phyloP scores from a whole-genome alignment of 2,329 filamentous ascomycete species.

The Ascocoryne sarcoides region DNA sequence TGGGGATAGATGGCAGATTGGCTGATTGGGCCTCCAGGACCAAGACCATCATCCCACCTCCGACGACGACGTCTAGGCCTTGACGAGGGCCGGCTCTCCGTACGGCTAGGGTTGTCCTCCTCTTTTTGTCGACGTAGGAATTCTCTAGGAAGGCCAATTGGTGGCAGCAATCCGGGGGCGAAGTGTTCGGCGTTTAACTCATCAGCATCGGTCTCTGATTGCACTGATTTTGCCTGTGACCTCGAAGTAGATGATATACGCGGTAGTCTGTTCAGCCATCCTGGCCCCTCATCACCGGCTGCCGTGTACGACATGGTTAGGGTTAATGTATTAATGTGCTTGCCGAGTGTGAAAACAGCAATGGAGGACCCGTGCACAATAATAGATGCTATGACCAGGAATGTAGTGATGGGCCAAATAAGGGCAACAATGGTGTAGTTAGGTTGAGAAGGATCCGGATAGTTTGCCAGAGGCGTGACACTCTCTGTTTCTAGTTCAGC shows the following conservation, averaged over 20 bases:
- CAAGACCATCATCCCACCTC: conserved; percentile 62
- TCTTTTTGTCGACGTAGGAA: conserved; percentile 80
- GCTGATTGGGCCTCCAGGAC: conserved; percentile 77
- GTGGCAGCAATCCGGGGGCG: conserved; percentile 63
- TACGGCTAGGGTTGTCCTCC: conserved; percentile 50
- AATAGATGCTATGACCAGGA: conserved; percentile 90
- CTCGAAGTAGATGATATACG: conserved; percentile 58
- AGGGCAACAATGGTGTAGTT: conserved; percentile 67
- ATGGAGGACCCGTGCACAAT: conserved; percentile 96
- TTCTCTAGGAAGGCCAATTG: conserved; percentile 61
- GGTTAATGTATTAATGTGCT: conserved; percentile 93
- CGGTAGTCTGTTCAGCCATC: conserved; percentile 92
- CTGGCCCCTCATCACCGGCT: conserved; percentile 76
- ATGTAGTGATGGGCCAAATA: conserved; percentile 93
- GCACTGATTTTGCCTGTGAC: conserved; percentile 71
- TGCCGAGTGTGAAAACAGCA: conserved; percentile 93
- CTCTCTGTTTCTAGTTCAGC: conserved; percentile 73
- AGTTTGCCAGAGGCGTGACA: conserved; percentile 61
- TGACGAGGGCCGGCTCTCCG: conserved; percentile 51
- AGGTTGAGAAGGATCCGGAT: conserved; percentile 43
- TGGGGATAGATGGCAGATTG: conserved; percentile 81
- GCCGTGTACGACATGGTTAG: conserved; percentile 95
- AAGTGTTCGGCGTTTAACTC: conserved; percentile 52
- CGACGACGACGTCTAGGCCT: conserved; percentile 53
- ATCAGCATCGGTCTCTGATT: conserved; percentile 68